phyloP scores from a whole-genome alignment of 345 rosid species.

The Reutealis trisperma region DNA sequence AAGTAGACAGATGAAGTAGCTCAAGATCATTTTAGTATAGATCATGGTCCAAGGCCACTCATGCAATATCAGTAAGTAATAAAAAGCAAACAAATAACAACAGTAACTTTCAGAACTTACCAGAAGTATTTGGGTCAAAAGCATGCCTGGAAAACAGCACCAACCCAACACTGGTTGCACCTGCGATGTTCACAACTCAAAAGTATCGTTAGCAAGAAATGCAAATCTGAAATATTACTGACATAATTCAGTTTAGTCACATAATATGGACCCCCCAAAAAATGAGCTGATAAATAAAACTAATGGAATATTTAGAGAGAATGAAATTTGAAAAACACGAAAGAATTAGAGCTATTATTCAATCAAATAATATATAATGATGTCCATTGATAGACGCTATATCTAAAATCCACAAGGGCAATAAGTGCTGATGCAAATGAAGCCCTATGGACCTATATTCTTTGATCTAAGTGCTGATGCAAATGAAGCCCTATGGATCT shows the following conservation, averaged over 20 bases:
- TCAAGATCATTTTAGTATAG: no score
- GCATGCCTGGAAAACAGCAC: not conserved
- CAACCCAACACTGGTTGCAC: constrained; percentile 7
- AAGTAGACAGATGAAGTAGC: not conserved
- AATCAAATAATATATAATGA: constrained; percentile 24
- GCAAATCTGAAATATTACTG: constrained; percentile 1
- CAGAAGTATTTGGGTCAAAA: not conserved
- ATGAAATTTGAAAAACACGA: constrained; percentile 7
- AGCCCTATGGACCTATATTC: constrained; percentile 33
- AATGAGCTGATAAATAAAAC: constrained; percentile 4
- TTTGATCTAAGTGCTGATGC: constrained; percentile 8
- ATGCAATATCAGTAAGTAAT: not conserved
- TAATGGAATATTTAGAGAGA: constrained; percentile 14
- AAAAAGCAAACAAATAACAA: not conserved
- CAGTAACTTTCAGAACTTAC: constrained; percentile 9
- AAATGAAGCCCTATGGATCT: constrained; percentile 29
- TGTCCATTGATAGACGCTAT: constrained; percentile 18
- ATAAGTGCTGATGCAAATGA: constrained; percentile 19
- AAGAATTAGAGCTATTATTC: constrained; percentile 22
- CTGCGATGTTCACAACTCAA: constrained; percentile 45
- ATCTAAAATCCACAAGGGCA: constrained; percentile 26
- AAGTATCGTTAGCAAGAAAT: constrained; percentile 10
- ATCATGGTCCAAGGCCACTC: not conserved
- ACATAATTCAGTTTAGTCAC: not conserved
- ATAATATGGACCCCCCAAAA: constrained; percentile 8